Conservation (phyloP, 306 rosid genomes). For the Gastrolobium villosum region DNA sequence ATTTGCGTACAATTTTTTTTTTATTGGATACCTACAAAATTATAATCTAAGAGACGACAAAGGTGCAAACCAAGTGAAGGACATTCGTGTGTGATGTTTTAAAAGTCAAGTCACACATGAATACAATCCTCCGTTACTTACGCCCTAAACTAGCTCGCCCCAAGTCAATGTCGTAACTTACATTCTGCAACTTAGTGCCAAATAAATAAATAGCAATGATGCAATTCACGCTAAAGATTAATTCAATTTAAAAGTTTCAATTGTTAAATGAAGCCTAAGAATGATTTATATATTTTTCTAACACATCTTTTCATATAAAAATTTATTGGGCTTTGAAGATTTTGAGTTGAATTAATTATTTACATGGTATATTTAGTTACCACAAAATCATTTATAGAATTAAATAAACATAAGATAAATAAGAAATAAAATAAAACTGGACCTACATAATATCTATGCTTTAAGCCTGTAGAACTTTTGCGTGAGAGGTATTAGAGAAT, state of each 20-base stretch:
- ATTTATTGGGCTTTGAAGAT: no score
- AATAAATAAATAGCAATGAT: background rate
- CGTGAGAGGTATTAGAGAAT: no score
- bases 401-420: no score
- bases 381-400: no score
- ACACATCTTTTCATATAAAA: no score
- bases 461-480: no score
- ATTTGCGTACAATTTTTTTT: background rate
- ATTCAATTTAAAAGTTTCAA: no score
- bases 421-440: no score
- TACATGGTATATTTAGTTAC: no score
- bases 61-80: background rate
- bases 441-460: no score
- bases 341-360: no score
- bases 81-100: slow-evolving; percentile 5
- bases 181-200: background rate
- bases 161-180: background rate
- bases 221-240: background rate
- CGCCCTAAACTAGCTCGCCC: background rate
- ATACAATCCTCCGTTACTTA: slow-evolving; percentile 3
- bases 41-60: background rate
- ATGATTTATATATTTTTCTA: background rate
- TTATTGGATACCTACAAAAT: background rate
- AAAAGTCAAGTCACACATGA: slow-evolving; percentile 9
- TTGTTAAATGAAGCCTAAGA: background rate